Evolutionary conservation across 441 rosid species (phyloP), one percentile per base, ranked within the genome.

Genomic region (Pelargonium cotyledonis): DNA sequence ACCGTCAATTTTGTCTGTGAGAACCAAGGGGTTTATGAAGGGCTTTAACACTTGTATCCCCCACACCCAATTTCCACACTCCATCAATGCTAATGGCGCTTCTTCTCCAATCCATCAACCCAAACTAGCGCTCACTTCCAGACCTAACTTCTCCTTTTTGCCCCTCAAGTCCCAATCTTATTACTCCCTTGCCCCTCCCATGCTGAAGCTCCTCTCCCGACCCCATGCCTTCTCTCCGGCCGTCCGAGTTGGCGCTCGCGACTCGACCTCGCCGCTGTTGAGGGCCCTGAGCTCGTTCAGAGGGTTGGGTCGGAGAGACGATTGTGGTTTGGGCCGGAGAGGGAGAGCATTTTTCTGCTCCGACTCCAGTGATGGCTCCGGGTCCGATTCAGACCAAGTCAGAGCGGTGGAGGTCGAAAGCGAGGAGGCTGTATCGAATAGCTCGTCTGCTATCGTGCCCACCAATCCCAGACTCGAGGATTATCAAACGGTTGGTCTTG

Each of bases 391-490:
- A 31, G 35, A 31, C 35, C 35, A 31, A 31, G 35, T 83, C 1
- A 88, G 80, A 68, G 82, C 83, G n/a, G 83, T 66, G 0, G 90
- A 88, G 65, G 69, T 87, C 5, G 88, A 74, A 8, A 71, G 84
- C 5, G 94, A 84, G 8, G 82, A 71, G 8, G 38, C 78, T 2
- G 88, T 81, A 9, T 16, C 81, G 15, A 88, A 84, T 70, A 79
- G 82, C 15, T 85, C 90, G 1, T 90, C 96, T 0, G 98, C 97
- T 38, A 90, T 95, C 40, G 90, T 95, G 35, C 73, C 97, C 0
- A 88, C 91, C 26, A 73, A 75, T 19, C 96, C 96, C 51, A 80
- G 87, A 43, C 98, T 88, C 0, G 98, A 95, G 75, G 98, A 95
- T 82, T 95, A 87, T 75, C 83, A 87, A 51, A 85, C 92, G 92